A percentile compares a stretch with the other conserved stretches of the same genome.
These are phyloP conservation scores for Podaxis sp. DNA, from an alignment of 768 basidiomycete species.

Conservation along the genomic window DNA sequence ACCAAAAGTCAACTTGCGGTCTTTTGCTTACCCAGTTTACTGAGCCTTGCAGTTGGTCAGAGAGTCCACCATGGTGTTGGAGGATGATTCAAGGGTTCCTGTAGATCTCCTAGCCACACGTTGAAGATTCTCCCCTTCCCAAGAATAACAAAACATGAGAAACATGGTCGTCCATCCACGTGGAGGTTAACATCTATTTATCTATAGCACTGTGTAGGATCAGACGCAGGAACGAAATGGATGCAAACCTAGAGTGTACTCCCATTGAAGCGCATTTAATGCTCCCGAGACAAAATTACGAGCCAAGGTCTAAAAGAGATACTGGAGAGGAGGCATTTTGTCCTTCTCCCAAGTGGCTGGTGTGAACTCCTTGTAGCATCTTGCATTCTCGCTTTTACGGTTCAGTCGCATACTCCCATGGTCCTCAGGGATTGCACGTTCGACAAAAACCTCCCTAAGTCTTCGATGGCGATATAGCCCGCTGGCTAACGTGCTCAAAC, in stretches of 20 bases:
- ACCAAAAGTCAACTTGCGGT: neutral
- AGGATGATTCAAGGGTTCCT: neutral
- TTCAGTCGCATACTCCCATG: neutral
- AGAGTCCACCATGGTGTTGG: neutral
- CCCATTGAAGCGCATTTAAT: neutral
- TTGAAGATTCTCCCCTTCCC: neutral
- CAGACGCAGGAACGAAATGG: neutral
- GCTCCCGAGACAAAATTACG: conserved; percentile 1
- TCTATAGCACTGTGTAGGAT: neutral
- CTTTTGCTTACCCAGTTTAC: neutral
- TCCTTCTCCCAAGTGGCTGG: neutral
- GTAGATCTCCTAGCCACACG: neutral
- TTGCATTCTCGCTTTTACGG: neutral
- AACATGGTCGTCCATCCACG: neutral
- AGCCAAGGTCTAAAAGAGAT: neutral
- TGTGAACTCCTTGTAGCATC: neutral
- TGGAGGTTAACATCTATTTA: conserved; percentile 6
- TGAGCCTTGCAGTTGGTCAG: neutral
- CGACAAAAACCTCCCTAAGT: neutral
- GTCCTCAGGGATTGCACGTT: neutral
- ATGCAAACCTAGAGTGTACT: neutral
- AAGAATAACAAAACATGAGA: conserved; percentile 11
- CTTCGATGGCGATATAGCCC: neutral
- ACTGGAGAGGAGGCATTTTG: neutral
- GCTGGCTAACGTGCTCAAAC: neutral